Conservation (phyloP, 306 rosid genomes). For the Myrica gale region DNA sequence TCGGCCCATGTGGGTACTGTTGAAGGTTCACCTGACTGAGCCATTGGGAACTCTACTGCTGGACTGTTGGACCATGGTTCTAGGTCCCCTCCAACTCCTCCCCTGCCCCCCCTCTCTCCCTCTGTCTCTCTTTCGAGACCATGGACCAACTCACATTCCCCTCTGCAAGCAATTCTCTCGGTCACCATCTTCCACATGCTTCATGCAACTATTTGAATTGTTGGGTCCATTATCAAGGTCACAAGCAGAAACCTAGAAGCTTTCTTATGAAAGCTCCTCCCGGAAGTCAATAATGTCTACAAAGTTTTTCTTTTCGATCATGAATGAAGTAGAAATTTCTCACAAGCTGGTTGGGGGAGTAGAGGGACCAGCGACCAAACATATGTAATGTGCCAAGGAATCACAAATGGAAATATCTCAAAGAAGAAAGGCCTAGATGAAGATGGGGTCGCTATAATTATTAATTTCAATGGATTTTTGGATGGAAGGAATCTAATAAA, state of each 20-base stretch:
- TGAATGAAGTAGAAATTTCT: not conserved
- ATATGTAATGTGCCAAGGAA: not conserved
- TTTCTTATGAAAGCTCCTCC: not conserved
- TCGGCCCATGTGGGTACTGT: conserved; percentile 29
- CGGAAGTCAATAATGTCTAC: not conserved
- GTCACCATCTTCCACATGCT: conserved; percentile 2
- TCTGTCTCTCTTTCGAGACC: not conserved
- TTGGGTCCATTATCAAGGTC: conserved; percentile 22
- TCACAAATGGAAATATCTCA: not conserved
- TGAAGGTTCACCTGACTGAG: conserved; percentile 21
- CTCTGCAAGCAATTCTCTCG: not conserved
- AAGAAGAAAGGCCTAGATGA: not conserved
- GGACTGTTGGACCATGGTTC: conserved; percentile 16
- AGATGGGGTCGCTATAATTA: not conserved
- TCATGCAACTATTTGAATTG: conserved; percentile 11
- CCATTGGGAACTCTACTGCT: not conserved
- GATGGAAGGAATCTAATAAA: no score
- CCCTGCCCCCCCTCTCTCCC: not conserved
- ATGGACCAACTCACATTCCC: conserved; percentile 6
- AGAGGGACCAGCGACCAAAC: not conserved
- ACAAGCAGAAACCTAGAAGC: not conserved
- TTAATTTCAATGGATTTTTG: no score
- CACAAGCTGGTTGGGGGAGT: no score
- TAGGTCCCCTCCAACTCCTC: conserved; percentile 18
- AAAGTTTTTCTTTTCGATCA: not conserved